Base-by-base conservation (phyloP, 139 green algal genomes). In the Klebsormidium nitens region DNA sequence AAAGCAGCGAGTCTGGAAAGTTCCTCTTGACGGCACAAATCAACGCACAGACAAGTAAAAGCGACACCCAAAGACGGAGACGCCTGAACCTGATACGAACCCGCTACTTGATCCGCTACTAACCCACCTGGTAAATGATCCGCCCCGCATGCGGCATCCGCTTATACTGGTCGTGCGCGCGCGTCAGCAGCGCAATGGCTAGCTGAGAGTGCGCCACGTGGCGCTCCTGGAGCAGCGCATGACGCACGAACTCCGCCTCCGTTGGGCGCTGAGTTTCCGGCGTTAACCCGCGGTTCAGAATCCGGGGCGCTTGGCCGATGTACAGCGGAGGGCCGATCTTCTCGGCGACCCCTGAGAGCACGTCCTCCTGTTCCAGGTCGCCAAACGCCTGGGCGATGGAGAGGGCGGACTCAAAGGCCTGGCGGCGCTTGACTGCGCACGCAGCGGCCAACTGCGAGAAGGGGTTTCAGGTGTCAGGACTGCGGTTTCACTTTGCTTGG, bases 91-190 rank as follows among this genome's bases (percentile, higher is more conserved):
- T n/a, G n/a, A n/a, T n/a, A n/a, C n/a, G n/a, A n/a, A n/a, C n/a
- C n/a, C n/a, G n/a, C n/a, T n/a, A n/a, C n/a, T n/a, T n/a, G n/a
- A n/a, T n/a, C 19, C 34, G 26, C 50, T 60, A 28, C 2, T 38
- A 64, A 2, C 47, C 62, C n/a, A 77, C 26, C 48, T 50, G 32
- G 42, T 39, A 52, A 48, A 75, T 35, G 19, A 61, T 61, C 32
- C 65, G 64, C 5, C 34, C 17, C 34, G 49, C 47, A 38, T 57
- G 49, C 32, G 26, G 47, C 8, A 70, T 50, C 14, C 47, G 11
- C 59, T 59, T 58, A 59, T 76, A 82, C 11, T 64, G 52, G 5
- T 80, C 71, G 40, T 78, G 71, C 1, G 76, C 66, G 35, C 65
- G 64, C 5, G 48, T 42, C 1, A 76, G 76, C 23, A 82, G 69